Percentiles rank a stretch among this genome's conserved stretches.
phyloP scores from a whole-genome alignment of 2,329 filamentous ascomycete species.

The Cytospora mali region DNA sequence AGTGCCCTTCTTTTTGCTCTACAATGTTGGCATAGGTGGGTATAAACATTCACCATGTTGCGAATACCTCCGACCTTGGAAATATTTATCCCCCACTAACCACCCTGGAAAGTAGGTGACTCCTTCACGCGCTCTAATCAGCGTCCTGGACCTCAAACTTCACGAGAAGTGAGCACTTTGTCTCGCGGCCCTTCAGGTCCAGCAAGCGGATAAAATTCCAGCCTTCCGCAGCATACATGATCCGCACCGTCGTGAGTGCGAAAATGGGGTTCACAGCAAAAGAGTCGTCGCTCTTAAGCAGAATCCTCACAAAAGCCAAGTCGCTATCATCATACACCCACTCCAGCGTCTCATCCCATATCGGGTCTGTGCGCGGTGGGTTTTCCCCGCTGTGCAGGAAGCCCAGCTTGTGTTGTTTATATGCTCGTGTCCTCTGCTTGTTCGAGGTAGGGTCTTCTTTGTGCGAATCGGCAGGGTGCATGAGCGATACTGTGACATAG shows the following conservation, averaged over 20 bases:
- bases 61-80: not conserved
- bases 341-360: slow-evolving; percentile 68
- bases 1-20: not conserved
- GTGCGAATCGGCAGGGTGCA: slow-evolving; percentile 57
- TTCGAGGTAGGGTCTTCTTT: slow-evolving; percentile 42
- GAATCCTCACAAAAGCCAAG: slow-evolving; percentile 63
- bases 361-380: slow-evolving; percentile 59
- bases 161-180: slow-evolving; percentile 62
- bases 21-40: not conserved
- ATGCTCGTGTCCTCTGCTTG: slow-evolving; percentile 64
- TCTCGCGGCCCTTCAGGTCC: slow-evolving; percentile 66
- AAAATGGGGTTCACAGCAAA: slow-evolving; percentile 65
- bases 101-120: not conserved
- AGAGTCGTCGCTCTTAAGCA: slow-evolving; percentile 68
- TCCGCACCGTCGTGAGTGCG: slow-evolving; percentile 60
- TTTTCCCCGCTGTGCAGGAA: slow-evolving; percentile 62
- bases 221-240: slow-evolving; percentile 57
- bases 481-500: slow-evolving; percentile 66
- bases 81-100: not conserved
- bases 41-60: not conserved
- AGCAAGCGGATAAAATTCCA: slow-evolving; percentile 69
- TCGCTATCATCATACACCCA: slow-evolving; percentile 72
- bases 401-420: slow-evolving; percentile 57
- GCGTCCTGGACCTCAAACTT: slow-evolving; percentile 58
- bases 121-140: slow-evolving; percentile 11